Conservation (phyloP, 495 filamentous ascomycete genomes). For the Platismatia glauca region DNA sequence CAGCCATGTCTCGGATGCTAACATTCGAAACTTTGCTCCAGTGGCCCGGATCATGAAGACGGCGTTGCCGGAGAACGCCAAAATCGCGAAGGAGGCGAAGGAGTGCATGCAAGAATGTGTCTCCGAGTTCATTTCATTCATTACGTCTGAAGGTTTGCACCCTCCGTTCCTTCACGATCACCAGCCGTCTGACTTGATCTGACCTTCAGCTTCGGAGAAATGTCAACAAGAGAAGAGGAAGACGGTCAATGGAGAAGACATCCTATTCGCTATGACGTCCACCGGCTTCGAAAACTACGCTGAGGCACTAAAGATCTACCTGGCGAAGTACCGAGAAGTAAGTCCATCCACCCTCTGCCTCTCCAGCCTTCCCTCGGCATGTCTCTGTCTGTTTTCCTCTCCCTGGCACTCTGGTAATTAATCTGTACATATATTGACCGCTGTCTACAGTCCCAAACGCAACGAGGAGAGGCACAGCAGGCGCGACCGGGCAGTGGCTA, state of each 20-base stretch:
- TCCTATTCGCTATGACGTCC: conserved; percentile 97
- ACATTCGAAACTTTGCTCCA: conserved; percentile 81
- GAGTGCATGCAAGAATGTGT: conserved; percentile 99
- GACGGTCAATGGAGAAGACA: conserved; percentile 97
- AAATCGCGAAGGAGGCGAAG: conserved; percentile 98
- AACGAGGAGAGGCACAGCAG: conserved; percentile 64
- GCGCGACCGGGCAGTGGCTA: conserved; percentile 65
- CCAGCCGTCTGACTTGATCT: conserved; percentile 28
- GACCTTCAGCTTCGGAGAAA: conserved; percentile 81
- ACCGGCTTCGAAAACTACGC: conserved; percentile 98
- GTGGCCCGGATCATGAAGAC: conserved; percentile 99
- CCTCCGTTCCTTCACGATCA: conserved; percentile 12
- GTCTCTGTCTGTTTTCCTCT: neutral
- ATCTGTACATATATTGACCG: conserved; percentile 28
- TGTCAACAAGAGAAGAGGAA: conserved; percentile 99
- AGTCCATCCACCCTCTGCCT: conserved; percentile 34
- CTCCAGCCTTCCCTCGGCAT: conserved; percentile 14
- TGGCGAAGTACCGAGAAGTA: conserved; percentile 97
- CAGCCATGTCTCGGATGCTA: conserved; percentile 58
- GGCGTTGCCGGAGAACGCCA: conserved; percentile 93
- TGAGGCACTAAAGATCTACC: conserved; percentile 94
- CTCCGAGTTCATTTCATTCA: conserved; percentile 99
- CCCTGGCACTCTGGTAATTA: neutral
- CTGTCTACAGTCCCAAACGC: conserved; percentile 59
- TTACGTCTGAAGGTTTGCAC: conserved; percentile 86